phyloP scores from a whole-genome alignment of 2,329 filamentous ascomycete genomes.

The Rasamsonia emersonii region DNA sequence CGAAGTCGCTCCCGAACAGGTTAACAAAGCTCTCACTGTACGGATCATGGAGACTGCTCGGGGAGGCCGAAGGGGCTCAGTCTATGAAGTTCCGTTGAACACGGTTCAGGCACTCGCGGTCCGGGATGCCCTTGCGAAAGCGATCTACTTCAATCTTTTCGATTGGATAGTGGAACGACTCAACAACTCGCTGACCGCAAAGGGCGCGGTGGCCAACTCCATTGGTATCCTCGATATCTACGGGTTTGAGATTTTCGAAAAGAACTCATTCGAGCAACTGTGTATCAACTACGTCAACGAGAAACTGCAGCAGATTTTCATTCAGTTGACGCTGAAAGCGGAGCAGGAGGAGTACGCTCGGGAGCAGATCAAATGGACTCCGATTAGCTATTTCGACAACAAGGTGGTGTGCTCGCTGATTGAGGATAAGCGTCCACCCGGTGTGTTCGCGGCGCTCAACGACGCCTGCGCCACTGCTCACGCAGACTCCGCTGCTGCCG shows the following conservation, averaged over 20 bases:
- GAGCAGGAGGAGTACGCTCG: constrained; percentile 96
- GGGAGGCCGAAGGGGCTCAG: constrained; percentile 56
- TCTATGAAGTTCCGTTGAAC: constrained; percentile 73
- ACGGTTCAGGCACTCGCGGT: constrained; percentile 77
- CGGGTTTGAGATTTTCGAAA: constrained; percentile 98
- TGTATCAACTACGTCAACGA: constrained; percentile 99
- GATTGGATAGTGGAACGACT: constrained; percentile 96
- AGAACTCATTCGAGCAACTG: constrained; percentile 97
- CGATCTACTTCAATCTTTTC: constrained; percentile 95
- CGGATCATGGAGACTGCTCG: constrained; percentile 69
- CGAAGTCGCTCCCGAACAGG: constrained; percentile 70
- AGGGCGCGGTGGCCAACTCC: constrained; percentile 66
- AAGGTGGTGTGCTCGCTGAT: constrained; percentile 98
- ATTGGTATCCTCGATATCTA: constrained; percentile 99
- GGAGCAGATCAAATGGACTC: constrained; percentile 97
- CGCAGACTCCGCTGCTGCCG: constrained; percentile 86
- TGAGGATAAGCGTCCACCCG: constrained; percentile 80
- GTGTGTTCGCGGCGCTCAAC: constrained; percentile 91
- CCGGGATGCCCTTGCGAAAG: constrained; percentile 84
- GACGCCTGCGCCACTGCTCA: constrained; percentile 98
- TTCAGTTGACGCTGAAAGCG: constrained; percentile 89
- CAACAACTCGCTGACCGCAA: constrained; percentile 77
- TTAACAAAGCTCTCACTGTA: constrained; percentile 81
- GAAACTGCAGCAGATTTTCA: constrained; percentile 98
- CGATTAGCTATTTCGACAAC: constrained; percentile 99